Evolutionary conservation across 2,329 filamentous ascomycete species (phyloP), one percentile per base, ranked within the genome.

Genomic region (Diaporthe sp.): DNA sequence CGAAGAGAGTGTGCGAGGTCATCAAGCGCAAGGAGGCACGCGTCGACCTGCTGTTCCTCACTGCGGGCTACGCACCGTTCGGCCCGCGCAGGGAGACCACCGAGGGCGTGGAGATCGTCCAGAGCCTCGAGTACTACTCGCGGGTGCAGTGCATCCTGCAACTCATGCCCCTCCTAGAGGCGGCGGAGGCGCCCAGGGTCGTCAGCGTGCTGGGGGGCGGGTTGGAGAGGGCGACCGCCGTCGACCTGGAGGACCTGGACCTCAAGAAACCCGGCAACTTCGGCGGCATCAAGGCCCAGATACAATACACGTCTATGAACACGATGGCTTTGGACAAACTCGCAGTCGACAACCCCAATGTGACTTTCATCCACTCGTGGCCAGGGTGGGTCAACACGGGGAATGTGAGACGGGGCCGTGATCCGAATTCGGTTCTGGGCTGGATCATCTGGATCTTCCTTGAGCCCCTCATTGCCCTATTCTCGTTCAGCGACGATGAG

Each of bases 21-120:
- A 84, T 87, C 79, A 83, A 82, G 73, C 76, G 22, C 9, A 81
- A 80, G 22, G 86, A 88, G 76, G 75, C 79, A 0, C 73, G 68
- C 8, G 47, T 88, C 73, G 86, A 87, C 78, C 72, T 88, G 27
- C 73, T 88, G 1, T 87, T 87, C 75, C 78, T 88, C 0, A 83
- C 82, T 1, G 77, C 85, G 0, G 86, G 86, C 2, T 88, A 86
- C 75, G 82, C 83, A 3, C 84, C 86, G 1, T 83, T 86, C 15
- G 82, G 81, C 22, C 69, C 37, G 6, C 82, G 84, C 12, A 73
- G 75, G 12, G 85, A 85, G 65, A 86, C 83, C 0, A 1, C 77
- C 2, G 86, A 88, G 75, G 86, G 85, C 0, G 5, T 87, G 2
- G 85, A 86, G n/a, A 79, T 83, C 39, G 78, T 78, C 1, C 84